Evolutionary conservation across 345 rosid species (phyloP), one percentile per base, ranked within the genome.

Genomic region (Euphorbia lathyris): DNA sequence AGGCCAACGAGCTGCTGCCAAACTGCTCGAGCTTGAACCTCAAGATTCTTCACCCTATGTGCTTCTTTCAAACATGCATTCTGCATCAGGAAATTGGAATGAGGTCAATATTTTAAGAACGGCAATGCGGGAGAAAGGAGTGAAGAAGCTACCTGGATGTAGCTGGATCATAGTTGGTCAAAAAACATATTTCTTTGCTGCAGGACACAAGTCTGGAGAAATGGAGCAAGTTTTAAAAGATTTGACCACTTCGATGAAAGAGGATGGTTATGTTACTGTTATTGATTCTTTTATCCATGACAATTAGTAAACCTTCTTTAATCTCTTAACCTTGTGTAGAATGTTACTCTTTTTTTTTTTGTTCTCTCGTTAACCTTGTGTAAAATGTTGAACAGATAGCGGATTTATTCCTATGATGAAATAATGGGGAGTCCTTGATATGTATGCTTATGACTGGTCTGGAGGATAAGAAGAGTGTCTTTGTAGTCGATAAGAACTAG

Each of bases 1-100:
- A 75, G 96, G 95, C 51, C 83, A 82, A 70, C 67, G 64, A 53
- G 95, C 89, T 32, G 90, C 96, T 9, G 88, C 86, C 81, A 89
- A 87, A 80, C 89, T 91, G 77, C 83, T 88, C 68, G 86, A 80
- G 63, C 78, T 87, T 51, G 95, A 94, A 66, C 97, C 97, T 19
- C 82, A 84, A 63, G 91, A 87, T 51, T 86, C 98, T 52, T 82
- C 98, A 11, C 81, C 93, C 25, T 89, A 88, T 81, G 85, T 91
- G 66, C 87, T 89, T 60, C 96, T 91, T 74, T 87, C 97, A 6
- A 91, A 91, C 77, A 91, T 91, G 74, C 83, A 82, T 79, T 93
- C 98, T 56, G 90, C 97, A 38, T 82, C 86, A 9, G 97, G 93
- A 60, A 86, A 85, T 65, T 91, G 96, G 96, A 83, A 83, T 25